These are phyloP conservation scores for Lasiosphaeria ovina DNA, from an alignment of 495 filamentous ascomycete genomes.

Conservation along the genomic window DNA sequence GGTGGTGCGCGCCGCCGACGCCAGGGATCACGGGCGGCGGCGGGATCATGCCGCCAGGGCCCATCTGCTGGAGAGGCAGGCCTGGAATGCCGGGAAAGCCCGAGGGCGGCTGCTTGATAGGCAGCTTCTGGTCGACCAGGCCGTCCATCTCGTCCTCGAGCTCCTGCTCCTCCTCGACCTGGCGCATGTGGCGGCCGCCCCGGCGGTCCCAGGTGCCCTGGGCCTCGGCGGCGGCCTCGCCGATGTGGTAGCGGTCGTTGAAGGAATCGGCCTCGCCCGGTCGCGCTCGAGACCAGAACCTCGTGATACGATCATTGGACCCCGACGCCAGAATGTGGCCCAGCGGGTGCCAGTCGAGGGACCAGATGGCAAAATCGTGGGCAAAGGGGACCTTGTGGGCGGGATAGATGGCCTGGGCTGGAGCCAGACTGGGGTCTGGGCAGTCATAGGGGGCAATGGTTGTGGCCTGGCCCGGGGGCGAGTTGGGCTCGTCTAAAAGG, in stretches of 20 bases:
- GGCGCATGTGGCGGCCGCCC: constrained; percentile 72
- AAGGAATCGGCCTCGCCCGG: constrained; percentile 78
- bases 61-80: constrained; percentile 41
- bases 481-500: constrained; percentile 85
- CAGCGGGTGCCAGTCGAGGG: constrained; percentile 92
- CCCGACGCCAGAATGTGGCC: constrained; percentile 98
- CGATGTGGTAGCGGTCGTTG: constrained; percentile 91
- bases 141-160: constrained; percentile 89
- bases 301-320: constrained; percentile 92
- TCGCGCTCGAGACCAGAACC: constrained; percentile 89
- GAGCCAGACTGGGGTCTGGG: constrained; percentile 70
- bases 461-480: constrained; percentile 63
- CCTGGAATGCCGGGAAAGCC: constrained; percentile 55
- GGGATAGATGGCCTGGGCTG: constrained; percentile 83
- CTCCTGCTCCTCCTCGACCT: constrained; percentile 91
- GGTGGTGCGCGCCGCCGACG: constrained; percentile 34
- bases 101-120: constrained; percentile 44
- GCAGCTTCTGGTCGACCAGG: constrained; percentile 91
- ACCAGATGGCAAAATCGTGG: constrained; percentile 94
- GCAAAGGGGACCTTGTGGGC: constrained; percentile 81
- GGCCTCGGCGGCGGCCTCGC: constrained; percentile 86
- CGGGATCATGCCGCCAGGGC: constrained; percentile 26
- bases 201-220: constrained; percentile 88
- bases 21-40: constrained; percentile 31
- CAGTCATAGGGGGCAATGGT: constrained; percentile 80